A percentile compares a stretch with the other conserved stretches of the same genome.
These are phyloP conservation scores for Nicotiana undulata DNA, from an alignment of 257 asterid genomes.

Conservation along the genomic window DNA sequence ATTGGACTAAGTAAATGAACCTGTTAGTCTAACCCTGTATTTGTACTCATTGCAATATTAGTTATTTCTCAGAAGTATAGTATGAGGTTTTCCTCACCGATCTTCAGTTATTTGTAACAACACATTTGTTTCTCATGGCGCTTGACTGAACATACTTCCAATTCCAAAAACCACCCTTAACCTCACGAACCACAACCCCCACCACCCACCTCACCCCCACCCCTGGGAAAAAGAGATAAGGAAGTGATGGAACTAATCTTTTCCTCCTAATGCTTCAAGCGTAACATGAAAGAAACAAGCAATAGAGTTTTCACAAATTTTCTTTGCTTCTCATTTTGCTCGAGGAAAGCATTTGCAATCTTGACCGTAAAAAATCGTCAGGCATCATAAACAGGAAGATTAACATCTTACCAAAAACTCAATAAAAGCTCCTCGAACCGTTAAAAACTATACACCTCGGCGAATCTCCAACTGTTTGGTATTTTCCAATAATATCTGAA, in stretches of 20 bases:
- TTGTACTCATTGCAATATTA: not conserved
- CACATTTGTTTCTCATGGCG: not conserved
- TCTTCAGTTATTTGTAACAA: not conserved
- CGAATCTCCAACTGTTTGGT: constrained; percentile 67
- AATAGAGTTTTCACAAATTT: not conserved
- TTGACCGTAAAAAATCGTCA: not conserved
- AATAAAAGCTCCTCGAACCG: not conserved
- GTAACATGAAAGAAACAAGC: not conserved
- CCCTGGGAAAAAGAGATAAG: not conserved
- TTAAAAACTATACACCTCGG: constrained; percentile 38
- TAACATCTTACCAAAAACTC: not conserved
- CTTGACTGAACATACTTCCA: not conserved
- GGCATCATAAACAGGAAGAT: not conserved
- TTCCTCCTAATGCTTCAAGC: not conserved
- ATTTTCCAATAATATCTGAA: constrained; percentile 63
- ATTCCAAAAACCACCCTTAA: not conserved
- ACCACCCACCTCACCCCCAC: not conserved
- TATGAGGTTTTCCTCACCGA: not conserved
- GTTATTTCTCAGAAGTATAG: not conserved
- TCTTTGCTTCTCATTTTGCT: not conserved
- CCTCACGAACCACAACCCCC: not conserved
- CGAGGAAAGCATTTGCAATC: not conserved
- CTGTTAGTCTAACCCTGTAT: not conserved
- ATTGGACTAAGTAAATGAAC: not conserved
- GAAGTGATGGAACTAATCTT: not conserved